Evolutionary conservation across 2,329 filamentous ascomycete genomes (phyloP), one percentile per base, ranked within the genome.

Genomic region (Penicillium sp.): DNA sequence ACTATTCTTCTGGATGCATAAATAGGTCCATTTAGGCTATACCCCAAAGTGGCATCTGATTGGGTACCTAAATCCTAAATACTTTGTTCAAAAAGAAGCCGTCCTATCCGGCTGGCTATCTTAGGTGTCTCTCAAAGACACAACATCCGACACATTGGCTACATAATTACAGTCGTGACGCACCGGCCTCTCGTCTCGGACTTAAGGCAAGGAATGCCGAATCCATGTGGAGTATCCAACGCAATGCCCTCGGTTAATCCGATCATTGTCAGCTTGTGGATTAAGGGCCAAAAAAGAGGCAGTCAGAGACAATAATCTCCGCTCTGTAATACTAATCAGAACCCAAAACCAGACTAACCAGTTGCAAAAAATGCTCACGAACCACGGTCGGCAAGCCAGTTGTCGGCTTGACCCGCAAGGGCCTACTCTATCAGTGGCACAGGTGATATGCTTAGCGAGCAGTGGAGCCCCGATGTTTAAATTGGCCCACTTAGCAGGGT

Each of bases 371-470:
- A 64, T 42, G 58, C 31, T 50, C 47, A 53, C 39, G 54, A 66
- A 60, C 61, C 58, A 63, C 58, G 57, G 64, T 67, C 60, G 60
- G 60, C 55, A 59, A 65, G 63, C 54, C 50, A 37, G 34, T 35
- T 51, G 64, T 65, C 67, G 63, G 65, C 54, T 62, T 65, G 60
- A 53, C 61, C 67, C 67, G 67, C 65, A 64, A 67, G 60, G 62
- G 55, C 57, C 39, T 55, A 53, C 57, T 61, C 20, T 20, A 20
- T 60, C 56, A 57, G 48, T 45, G 38, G 25, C 57, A 43, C 43
- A 12, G 35, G 50, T 57, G 45, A 64, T 68, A 67, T 68, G 63
- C 56, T 65, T 67, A 61, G 65, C 62, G 64, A 69, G 61, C 53
- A 61, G 65, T 68, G 67, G 67, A 60, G 54, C 47, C 49, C 15